Evolutionary conservation across 78 protist genomes (phyloP).

Genomic region (slime mould (Dictyostelium discoideum)): DNA sequence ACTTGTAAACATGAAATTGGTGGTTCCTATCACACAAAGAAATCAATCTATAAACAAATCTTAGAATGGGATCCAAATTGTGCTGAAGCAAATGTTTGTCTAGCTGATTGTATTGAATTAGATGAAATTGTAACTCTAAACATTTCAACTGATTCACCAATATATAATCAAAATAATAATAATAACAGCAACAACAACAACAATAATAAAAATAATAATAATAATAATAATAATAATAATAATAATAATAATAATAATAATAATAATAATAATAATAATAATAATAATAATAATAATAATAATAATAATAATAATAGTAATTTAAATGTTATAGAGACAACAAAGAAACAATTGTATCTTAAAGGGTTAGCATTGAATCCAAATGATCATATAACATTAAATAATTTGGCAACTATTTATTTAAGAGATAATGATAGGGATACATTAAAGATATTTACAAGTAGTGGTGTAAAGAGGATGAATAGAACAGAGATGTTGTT

Average conservation of each 20-base stretch:
- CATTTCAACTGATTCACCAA: not conserved
- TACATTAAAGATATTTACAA: not conserved
- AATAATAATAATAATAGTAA: not conserved
- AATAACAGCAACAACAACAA: not conserved
- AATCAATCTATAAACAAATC: not conserved
- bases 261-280: not conserved
- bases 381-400: not conserved
- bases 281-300: not conserved
- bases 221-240: not conserved
- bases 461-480: not conserved
- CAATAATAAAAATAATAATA: not conserved
- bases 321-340: not conserved
- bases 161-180: not conserved
- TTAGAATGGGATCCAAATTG: not conserved
- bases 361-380: not conserved
- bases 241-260: not conserved
- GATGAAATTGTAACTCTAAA: not conserved
- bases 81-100: not conserved
- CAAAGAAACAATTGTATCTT: not conserved
- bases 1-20: slow-evolving; percentile 12
- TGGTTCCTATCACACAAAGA: not conserved
- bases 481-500: not conserved
- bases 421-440: not conserved
- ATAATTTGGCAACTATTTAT: not conserved
- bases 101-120: not conserved